Conservation (phyloP, 768 basidiomycete species). For the Coprinopsis cinerea region DNA sequence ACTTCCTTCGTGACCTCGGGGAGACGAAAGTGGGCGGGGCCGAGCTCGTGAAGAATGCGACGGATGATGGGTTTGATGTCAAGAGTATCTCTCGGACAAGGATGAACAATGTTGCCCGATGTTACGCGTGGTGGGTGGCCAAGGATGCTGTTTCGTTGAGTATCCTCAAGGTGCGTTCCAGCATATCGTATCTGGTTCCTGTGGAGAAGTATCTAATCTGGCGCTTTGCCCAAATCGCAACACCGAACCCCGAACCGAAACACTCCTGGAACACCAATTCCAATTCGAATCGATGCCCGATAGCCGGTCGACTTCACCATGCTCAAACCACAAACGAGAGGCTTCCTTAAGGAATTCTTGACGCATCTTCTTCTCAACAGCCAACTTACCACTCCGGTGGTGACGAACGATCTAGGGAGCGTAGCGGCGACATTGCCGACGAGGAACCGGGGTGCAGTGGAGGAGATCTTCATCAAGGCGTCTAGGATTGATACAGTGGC, state of each 20-base stretch:
- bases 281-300: neutral
- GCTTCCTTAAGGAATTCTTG: slow-evolving; percentile 71
- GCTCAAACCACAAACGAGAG: slow-evolving; percentile 55
- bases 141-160: slow-evolving; percentile 71
- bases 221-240: neutral
- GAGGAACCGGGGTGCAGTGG: slow-evolving; percentile 55
- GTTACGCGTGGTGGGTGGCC: slow-evolving; percentile 91
- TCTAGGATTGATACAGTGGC: slow-evolving; percentile 59
- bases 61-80: slow-evolving; percentile 43
- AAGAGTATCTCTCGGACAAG: slow-evolving; percentile 53
- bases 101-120: slow-evolving; percentile 69
- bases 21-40: slow-evolving; percentile 77
- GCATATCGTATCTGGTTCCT: neutral
- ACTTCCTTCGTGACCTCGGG: slow-evolving; percentile 88
- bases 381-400: slow-evolving; percentile 66
- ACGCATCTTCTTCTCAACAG: slow-evolving; percentile 64
- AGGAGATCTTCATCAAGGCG: slow-evolving; percentile 77
- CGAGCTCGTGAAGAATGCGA: slow-evolving; percentile 66
- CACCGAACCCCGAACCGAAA: too few species aligned
- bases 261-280: too few species aligned
- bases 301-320: slow-evolving; percentile 86
- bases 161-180: slow-evolving; percentile 70
- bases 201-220: neutral
- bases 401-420: slow-evolving; percentile 31
- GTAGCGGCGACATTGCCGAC: slow-evolving; percentile 35